These are phyloP conservation scores for Chlamydomonas applanata DNA, from an alignment of 139 green algal genomes.

Conservation along the genomic window DNA sequence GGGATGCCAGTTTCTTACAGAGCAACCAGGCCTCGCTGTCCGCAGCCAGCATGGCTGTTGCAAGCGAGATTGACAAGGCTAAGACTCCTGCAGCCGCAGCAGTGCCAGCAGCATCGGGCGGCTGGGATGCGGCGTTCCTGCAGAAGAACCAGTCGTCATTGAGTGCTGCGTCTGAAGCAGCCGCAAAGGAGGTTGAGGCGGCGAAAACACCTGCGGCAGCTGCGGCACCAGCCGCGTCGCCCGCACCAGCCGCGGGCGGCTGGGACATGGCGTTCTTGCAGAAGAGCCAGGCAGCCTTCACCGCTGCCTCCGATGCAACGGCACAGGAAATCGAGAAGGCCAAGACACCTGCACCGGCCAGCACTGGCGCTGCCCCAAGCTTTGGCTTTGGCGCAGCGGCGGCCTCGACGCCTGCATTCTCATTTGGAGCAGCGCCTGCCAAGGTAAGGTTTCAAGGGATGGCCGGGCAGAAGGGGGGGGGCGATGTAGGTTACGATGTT, in stretches of 20 bases:
- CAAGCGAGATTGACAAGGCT: not conserved
- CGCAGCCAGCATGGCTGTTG: not conserved
- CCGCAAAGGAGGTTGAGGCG: conserved; percentile 16
- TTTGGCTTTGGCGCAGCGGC: not conserved
- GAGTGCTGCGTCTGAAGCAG: not conserved
- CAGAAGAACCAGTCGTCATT: not conserved
- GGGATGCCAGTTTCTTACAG: too few relatives aligned
- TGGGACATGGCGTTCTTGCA: not conserved
- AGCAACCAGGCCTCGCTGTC: not conserved
- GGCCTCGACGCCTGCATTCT: not conserved
- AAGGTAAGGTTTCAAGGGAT: too few relatives aligned
- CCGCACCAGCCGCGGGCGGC: conserved; percentile 2
- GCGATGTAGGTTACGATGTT: too few relatives aligned
- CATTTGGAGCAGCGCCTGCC: too few relatives aligned
- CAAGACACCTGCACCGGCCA: not conserved
- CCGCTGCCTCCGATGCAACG: not conserved
- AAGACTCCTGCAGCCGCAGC: not conserved
- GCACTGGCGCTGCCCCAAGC: too few relatives aligned
- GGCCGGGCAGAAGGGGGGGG: too few relatives aligned
- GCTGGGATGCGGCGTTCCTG: conserved; percentile 14
- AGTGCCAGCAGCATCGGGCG: not conserved
- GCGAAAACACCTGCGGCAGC: not conserved
- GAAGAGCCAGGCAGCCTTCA: not conserved
- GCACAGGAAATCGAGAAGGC: not conserved
- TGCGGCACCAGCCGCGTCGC: not conserved